Percentiles rank a stretch among this genome's conserved stretches.
Evolutionary conservation across 495 filamentous ascomycete genomes (phyloP).

Genomic region (Neurospora intermedia): DNA sequence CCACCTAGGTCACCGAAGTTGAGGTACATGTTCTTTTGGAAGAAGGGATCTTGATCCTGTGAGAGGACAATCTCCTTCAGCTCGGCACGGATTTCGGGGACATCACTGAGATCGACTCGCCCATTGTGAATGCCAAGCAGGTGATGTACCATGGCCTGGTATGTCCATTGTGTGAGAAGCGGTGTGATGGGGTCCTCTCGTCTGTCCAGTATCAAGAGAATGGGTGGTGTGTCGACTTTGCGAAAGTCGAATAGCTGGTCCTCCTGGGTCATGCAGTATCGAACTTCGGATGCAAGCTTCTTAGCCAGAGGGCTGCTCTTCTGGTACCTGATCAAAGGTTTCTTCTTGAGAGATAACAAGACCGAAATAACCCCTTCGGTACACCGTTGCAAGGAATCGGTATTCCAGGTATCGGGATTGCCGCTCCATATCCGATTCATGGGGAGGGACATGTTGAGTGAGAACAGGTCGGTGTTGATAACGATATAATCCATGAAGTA

Average conservation of each 20-base stretch:
- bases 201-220: conserved; percentile 81
- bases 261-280: conserved; percentile 89
- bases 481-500: conserved; percentile 93
- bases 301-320: conserved; percentile 84
- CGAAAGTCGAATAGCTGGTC: conserved; percentile 96
- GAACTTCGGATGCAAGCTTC: conserved; percentile 83
- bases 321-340: conserved; percentile 86
- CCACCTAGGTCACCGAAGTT: conserved; percentile 96
- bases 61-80: conserved; percentile 92
- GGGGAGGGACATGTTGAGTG: conserved; percentile 65
- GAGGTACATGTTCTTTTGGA: conserved; percentile 99
- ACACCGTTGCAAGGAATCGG: conserved; percentile 70
- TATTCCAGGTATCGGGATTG: conserved; percentile 80
- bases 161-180: conserved; percentile 93
- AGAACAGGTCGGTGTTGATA: conserved; percentile 88
- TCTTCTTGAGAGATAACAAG: conserved; percentile 85
- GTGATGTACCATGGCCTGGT: conserved; percentile 98
- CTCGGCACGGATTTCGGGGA: conserved; percentile 83
- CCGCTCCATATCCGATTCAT: conserved; percentile 67
- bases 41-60: conserved; percentile 97
- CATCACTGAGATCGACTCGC: conserved; percentile 72
- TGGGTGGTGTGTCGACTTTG: conserved; percentile 87
- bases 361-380: conserved; percentile 79
- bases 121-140: conserved; percentile 89
- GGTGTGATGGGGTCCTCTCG: conserved; percentile 96